Conservation (phyloP, 805 yeast species). For the Nematodospora valgi region DNA sequence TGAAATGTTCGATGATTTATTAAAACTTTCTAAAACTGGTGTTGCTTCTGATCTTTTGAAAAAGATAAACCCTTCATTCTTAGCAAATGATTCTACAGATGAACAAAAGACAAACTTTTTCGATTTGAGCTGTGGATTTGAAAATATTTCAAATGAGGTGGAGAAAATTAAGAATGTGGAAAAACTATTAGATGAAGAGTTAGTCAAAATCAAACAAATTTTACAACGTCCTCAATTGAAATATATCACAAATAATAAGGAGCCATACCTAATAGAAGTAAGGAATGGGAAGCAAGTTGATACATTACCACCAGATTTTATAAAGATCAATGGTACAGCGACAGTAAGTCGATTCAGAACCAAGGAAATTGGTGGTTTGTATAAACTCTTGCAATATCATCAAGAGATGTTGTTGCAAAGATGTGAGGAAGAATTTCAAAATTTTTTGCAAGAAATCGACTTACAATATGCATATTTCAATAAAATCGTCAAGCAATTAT, state of each 20-base stretch:
- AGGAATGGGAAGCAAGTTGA: slow-evolving; percentile 52
- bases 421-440: slow-evolving; percentile 46
- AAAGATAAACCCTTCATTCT: slow-evolving; percentile 52
- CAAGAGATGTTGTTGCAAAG: slow-evolving; percentile 48
- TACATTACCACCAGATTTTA: slow-evolving; percentile 70
- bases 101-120: slow-evolving; percentile 46
- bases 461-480: slow-evolving; percentile 31
- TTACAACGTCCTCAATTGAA: slow-evolving; percentile 56
- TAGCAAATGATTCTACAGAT: slow-evolving; percentile 44
- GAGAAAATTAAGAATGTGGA: slow-evolving; percentile 44
- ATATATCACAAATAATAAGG: slow-evolving; percentile 56
- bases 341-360: slow-evolving; percentile 71
- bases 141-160: slow-evolving; percentile 33
- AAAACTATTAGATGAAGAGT: slow-evolving; percentile 47
- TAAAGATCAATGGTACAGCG: slow-evolving; percentile 67
- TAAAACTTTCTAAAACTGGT: slow-evolving; percentile 25
- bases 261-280: slow-evolving; percentile 75
- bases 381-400: slow-evolving; percentile 56
- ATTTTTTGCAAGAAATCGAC: slow-evolving; percentile 36
- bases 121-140: slow-evolving; percentile 15
- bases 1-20: slow-evolving; percentile 35
- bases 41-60: slow-evolving; percentile 33
- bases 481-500: slow-evolving; percentile 43
- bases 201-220: slow-evolving; percentile 41
- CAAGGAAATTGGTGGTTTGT: slow-evolving; percentile 49